These are phyloP conservation scores for Auriscalpium vulgare DNA, from an alignment of 768 basidiomycete genomes.

Conservation along the genomic window DNA sequence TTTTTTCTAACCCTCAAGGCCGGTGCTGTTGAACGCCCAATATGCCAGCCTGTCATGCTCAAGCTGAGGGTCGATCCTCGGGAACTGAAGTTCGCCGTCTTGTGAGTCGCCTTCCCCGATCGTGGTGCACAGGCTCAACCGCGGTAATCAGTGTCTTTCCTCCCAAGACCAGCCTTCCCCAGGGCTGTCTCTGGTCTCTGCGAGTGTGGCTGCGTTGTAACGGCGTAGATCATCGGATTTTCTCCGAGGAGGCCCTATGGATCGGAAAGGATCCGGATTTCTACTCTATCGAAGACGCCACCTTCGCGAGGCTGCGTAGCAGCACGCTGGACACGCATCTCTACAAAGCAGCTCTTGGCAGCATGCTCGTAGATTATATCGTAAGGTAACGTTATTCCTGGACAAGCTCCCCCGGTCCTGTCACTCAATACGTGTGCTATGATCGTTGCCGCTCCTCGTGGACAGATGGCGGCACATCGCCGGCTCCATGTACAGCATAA, in stretches of 20 bases:
- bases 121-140: background rate
- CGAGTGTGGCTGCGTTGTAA: conserved; percentile 58
- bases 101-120: conserved; percentile 33
- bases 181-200: conserved; percentile 45
- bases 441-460: background rate
- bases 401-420: background rate
- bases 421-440: background rate
- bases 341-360: conserved; percentile 50
- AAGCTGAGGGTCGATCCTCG: conserved; percentile 46
- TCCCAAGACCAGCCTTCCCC: conserved; percentile 47
- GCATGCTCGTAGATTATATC: conserved; percentile 48
- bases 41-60: conserved; percentile 40
- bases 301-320: conserved; percentile 42
- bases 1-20: conserved; percentile 48
- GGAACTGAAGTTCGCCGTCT: conserved; percentile 50
- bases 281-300: conserved; percentile 44
- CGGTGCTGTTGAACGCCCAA: conserved; percentile 45
- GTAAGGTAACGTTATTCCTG: conserved; percentile 32
- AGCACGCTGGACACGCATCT: conserved; percentile 37
- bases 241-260: conserved; percentile 59
- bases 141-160: conserved; percentile 40
- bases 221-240: conserved; percentile 54
- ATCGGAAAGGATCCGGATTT: conserved; percentile 63
- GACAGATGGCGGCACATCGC: conserved; percentile 43
- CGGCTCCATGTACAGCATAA: conserved; percentile 41